Evolutionary conservation across 176 grass and related monocot species (phyloP).

Genomic region (Poa pratensis): DNA sequence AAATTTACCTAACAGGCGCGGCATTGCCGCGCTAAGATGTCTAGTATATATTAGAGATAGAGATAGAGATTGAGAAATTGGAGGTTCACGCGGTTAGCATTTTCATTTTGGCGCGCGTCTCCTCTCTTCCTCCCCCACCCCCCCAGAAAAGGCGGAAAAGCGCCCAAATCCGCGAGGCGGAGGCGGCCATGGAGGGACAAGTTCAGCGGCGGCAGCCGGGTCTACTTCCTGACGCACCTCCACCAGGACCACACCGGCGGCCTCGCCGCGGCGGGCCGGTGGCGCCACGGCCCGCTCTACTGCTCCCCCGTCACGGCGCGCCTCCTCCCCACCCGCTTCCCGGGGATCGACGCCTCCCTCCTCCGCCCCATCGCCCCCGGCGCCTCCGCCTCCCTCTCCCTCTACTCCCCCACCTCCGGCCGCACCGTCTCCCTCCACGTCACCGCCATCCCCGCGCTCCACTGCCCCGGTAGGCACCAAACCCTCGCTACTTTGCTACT

Average conservation of each 20-base stretch:
- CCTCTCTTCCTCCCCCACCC: background rate
- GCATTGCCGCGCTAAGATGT: too few species aligned
- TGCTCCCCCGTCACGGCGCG: conserved; percentile 74
- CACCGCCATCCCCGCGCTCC: conserved; percentile 75
- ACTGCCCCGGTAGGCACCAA: conserved; percentile 62
- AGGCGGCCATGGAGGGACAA: conserved; percentile 56
- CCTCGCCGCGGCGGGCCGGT: conserved; percentile 53
- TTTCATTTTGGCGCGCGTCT: conserved; percentile 36
- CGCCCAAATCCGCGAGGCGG: background rate
- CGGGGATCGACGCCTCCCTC: conserved; percentile 72
- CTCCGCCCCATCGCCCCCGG: conserved; percentile 57
- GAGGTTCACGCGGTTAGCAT: background rate
- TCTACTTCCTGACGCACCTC: conserved; percentile 93
- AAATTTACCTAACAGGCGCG: too few species aligned
- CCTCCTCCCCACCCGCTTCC: conserved; percentile 70
- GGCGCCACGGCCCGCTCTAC: conserved; percentile 75
- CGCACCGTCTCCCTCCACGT: conserved; percentile 49
- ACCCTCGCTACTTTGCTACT: background rate
- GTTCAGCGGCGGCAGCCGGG: conserved; percentile 61
- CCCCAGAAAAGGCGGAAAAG: background rate
- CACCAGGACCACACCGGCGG: conserved; percentile 85
- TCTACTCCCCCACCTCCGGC: conserved; percentile 41
- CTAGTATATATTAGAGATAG: too few species aligned
- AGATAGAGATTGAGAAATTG: too few species aligned
- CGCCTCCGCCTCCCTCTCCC: conserved; percentile 40